Base-by-base conservation (phyloP, 495 filamentous ascomycete genomes). In the Cladorrhinum samala region DNA sequence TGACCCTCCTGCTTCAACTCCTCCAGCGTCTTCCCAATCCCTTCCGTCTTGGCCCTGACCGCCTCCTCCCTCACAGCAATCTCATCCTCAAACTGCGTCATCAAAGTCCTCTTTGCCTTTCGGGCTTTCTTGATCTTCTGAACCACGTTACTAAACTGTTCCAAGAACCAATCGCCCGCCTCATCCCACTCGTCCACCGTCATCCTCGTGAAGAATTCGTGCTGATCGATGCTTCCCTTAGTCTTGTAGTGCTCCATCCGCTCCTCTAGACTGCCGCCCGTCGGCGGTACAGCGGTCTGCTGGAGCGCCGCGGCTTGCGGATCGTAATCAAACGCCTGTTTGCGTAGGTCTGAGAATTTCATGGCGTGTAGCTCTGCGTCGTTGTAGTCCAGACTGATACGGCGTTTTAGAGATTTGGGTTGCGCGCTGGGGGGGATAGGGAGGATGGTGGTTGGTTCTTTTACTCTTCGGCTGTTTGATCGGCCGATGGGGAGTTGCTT, bases 101-200 rank as follows among this genome's bases (percentile, higher is more conserved):
- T 79, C 6, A 86, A 69, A 46, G 76, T 74, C 36, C 91, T 77
- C 62, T 89, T 88, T 17, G 77, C 74, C 51, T 77, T 75, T 42
- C 89, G 73, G 24, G 83, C 73, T 0, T 80, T 72, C 53, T 80
- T 87, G 61, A 91, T 77, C 57, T 81, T 77, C 16, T 71, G 63
- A 55, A 91, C 72, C 16, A 91, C 65, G 7, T 76, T 72, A 5
- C 72, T 72, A 59, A 93, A 91, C 54, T 77, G 78, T 2, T 82
- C 80, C 13, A 92, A 69, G 38, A 96, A 81, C 74, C 86, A 83
- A 55, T 96, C 88, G 7, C 90, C 90, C 13, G 84, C 81, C 44
- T 85, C 76, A 63, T 96, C 90, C 86, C 90, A 93, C 63, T 92
- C 85, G 21, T 78, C 72, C 19, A 88, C 75, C 2, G 79, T 62